Base-by-base conservation (phyloP, 768 basidiomycete species). In the Lentinula raphanica region DNA sequence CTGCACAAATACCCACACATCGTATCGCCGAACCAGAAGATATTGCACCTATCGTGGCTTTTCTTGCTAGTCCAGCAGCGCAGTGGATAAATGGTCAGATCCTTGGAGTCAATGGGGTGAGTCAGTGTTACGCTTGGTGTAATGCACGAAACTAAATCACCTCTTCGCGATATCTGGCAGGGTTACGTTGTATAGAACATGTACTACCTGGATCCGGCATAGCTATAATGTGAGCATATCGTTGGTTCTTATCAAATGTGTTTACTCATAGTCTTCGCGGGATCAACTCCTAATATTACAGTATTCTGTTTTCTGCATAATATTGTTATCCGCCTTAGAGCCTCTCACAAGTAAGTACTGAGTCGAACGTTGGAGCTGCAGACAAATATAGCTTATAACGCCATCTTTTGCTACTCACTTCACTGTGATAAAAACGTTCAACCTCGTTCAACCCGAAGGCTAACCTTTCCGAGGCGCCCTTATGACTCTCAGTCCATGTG, bases 71-170 rank as follows among this genome's bases (percentile, higher is more conserved):
- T 59, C 72, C 74, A 5, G 83, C 81, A 2, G 80, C 79, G 1
- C 73, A 75, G 56, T 84, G 84, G 83, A 68, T 84, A 6, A 84
- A 80, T 61, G 82, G 83, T 0, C 82, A 84, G 67, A 81, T 77
- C 58, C 71, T 84, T 23, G 69, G 75, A 19, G 78, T 80, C 7
- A 82, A 84, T 64, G 83, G 85, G 65, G 85, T 82, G 56, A 69
- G 82, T 49, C 42, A 12, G 4, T 3, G 21, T 44, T 9, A 8
- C 42, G 13, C 27, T 54, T 9, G 15, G 8, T 56, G 5, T 19
- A 29, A 6, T 21, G 9, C 9, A 12, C n/a, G n/a, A n/a, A 8
- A 19, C 5, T 7, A 11, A 35, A 15, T 9, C 23, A 1, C n/a
- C 19, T 23, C 3, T 35, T 13, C 11, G 8, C n/a, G 45, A 27